Conservation (phyloP, 192 early-diverging fungal species). For the Coemansia sp. region DNA sequence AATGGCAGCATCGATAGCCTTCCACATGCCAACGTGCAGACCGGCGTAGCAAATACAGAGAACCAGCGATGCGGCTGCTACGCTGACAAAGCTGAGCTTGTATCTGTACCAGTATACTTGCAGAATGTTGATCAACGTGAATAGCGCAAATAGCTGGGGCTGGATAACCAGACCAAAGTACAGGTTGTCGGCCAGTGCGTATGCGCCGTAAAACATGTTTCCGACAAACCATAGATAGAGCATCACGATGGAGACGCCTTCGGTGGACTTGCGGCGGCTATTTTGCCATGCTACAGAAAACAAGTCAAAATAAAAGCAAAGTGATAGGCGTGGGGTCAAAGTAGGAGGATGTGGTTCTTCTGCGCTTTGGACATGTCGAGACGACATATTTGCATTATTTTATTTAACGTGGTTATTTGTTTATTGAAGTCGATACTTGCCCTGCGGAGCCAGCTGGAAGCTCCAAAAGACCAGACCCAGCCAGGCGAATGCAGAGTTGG, state of each 20-base stretch:
- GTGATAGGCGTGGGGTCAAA: neutral
- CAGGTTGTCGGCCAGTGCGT: conserved; percentile 32
- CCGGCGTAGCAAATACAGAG: conserved; percentile 38
- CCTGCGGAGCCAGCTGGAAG: conserved; percentile 56
- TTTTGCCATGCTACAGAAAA: conserved; percentile 53
- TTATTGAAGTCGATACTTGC: conserved; percentile 29
- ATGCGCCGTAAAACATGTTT: conserved; percentile 48
- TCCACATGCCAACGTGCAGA: conserved; percentile 48
- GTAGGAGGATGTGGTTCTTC: conserved; percentile 24
- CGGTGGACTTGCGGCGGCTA: conserved; percentile 46
- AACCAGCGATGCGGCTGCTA: conserved; percentile 2
- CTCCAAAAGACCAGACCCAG: conserved; percentile 52
- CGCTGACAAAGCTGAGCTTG: conserved; percentile 15
- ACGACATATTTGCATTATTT: neutral
- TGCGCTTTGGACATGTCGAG: neutral
- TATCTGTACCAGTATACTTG: conserved; percentile 48
- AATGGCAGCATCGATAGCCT: conserved; percentile 31
- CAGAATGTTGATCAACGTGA: conserved; percentile 47
- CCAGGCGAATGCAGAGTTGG: conserved; percentile 46
- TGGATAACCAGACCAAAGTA: conserved; percentile 50
- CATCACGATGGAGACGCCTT: conserved; percentile 46
- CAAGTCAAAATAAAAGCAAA: no score
- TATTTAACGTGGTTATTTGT: neutral
- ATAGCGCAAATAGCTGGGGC: conserved; percentile 50
- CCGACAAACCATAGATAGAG: conserved; percentile 51